A percentile compares a stretch with the other conserved stretches of the same genome.
These are phyloP conservation scores for Ceratocystis albifundus DNA, from an alignment of 2,329 filamentous ascomycete species.

Conservation along the genomic window DNA sequence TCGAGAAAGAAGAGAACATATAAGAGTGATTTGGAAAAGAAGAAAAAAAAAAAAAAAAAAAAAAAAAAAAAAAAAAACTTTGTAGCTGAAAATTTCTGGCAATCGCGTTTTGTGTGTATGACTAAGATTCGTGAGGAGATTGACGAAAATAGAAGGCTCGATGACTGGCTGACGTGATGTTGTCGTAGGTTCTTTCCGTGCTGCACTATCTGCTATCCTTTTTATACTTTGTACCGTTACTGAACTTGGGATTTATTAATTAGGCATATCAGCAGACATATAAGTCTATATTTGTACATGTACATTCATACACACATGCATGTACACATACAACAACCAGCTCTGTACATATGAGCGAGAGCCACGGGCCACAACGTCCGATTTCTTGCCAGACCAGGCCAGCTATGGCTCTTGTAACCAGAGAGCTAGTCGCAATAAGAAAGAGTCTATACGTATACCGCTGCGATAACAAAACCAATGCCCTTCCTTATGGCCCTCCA, in stretches of 20 bases:
- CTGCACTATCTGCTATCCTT: neutral
- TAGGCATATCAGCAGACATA: neutral
- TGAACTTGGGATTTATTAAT: no score
- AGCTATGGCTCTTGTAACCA: no score
- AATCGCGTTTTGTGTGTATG: neutral
- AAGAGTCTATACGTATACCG: no score
- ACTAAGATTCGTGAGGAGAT: neutral
- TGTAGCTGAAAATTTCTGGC: neutral
- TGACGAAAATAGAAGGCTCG: neutral
- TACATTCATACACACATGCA: neutral
- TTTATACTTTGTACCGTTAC: no score
- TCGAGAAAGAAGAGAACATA: neutral
- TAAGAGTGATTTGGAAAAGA: neutral
- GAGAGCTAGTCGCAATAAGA: no score
- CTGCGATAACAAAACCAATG: neutral
- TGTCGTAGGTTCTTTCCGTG: neutral
- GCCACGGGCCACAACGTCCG: no score
- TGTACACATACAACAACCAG: no score
- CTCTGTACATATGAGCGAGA: no score
- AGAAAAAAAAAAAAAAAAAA: neutral
- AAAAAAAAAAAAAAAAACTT: neutral
- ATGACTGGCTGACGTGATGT: neutral
- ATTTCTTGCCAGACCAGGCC: no score
- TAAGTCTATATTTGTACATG: neutral
- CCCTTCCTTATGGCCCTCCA: neutral